These are phyloP conservation scores for Albifimbria verrucaria DNA, from an alignment of 2,329 filamentous ascomycete species.

Conservation along the genomic window DNA sequence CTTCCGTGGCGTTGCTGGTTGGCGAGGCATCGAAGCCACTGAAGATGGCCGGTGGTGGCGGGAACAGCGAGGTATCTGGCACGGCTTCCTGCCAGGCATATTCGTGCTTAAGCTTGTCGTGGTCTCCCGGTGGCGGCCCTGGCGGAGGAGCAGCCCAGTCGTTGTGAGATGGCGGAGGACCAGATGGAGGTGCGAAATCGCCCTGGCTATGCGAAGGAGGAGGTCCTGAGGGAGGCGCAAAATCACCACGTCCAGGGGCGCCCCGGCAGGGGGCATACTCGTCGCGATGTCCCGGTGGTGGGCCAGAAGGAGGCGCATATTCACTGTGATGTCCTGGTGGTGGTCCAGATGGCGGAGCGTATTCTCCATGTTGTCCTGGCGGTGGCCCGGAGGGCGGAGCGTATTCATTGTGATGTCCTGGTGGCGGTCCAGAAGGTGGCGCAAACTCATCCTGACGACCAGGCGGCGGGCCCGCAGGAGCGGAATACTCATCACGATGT, in stretches of 20 bases:
- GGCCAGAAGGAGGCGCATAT: conserved; percentile 24
- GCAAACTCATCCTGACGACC: conserved; percentile 17
- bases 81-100: conserved; percentile 62
- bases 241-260: conserved; percentile 22
- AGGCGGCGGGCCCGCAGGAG: conserved; percentile 30
- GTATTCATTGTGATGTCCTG: conserved; percentile 14
- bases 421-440: conserved; percentile 18
- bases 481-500: conserved; percentile 19
- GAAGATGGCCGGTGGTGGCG: conserved; percentile 68
- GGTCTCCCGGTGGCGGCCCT: conserved; percentile 25
- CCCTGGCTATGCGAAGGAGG: conserved; percentile 23
- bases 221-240: conserved; percentile 29
- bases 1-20: conserved; percentile 64
- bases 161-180: conserved; percentile 28
- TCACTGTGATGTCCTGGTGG: conserved; percentile 16
- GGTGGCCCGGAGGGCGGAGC: conserved; percentile 27
- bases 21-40: conserved; percentile 61
- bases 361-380: conserved; percentile 19
- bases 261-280: conserved; percentile 25
- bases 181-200: conserved; percentile 29
- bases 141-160: conserved; percentile 33
- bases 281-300: conserved; percentile 25
- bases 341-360: conserved; percentile 30
- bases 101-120: conserved; percentile 49
- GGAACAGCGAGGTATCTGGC: conserved; percentile 69